phyloP scores from a whole-genome alignment of 257 asterid genomes.

The Osmanthus fragrans region DNA sequence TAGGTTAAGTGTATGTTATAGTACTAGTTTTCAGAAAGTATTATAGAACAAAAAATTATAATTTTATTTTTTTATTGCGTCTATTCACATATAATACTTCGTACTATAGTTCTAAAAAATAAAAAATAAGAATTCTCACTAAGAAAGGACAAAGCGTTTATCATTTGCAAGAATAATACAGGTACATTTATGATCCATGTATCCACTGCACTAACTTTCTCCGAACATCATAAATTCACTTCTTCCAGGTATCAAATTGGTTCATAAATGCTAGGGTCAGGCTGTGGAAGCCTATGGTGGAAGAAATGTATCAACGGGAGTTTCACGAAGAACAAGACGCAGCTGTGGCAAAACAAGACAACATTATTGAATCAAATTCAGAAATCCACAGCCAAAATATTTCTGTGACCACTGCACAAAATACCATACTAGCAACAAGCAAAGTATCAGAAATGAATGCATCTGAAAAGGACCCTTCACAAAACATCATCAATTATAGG shows the following conservation, averaged over 20 bases:
- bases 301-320: slow-evolving; percentile 82
- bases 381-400: slow-evolving; percentile 17
- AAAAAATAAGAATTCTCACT: too few species aligned
- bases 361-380: slow-evolving; percentile 11
- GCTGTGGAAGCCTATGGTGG: slow-evolving; percentile 91
- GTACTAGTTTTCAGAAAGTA: too few species aligned
- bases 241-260: slow-evolving; percentile 80
- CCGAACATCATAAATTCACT: slow-evolving; percentile 22
- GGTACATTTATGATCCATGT: neutral
- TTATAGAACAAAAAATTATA: too few species aligned
- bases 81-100: too few species aligned
- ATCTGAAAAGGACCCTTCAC: slow-evolving; percentile 49
- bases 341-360: slow-evolving; percentile 17
- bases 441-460: slow-evolving; percentile 42
- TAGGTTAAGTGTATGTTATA: too few species aligned
- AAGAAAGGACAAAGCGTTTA: too few species aligned
- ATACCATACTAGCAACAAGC: slow-evolving; percentile 27
- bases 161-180: too few species aligned
- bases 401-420: slow-evolving; percentile 27
- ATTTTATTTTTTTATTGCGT: too few species aligned
- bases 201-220: neutral
- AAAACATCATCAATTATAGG: slow-evolving; percentile 32
- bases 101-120: too few species aligned
- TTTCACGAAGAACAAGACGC: slow-evolving; percentile 30
- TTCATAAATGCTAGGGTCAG: slow-evolving; percentile 95